Base-by-base conservation (phyloP, 257 asterid genomes). In the Eustoma russellianum region DNA sequence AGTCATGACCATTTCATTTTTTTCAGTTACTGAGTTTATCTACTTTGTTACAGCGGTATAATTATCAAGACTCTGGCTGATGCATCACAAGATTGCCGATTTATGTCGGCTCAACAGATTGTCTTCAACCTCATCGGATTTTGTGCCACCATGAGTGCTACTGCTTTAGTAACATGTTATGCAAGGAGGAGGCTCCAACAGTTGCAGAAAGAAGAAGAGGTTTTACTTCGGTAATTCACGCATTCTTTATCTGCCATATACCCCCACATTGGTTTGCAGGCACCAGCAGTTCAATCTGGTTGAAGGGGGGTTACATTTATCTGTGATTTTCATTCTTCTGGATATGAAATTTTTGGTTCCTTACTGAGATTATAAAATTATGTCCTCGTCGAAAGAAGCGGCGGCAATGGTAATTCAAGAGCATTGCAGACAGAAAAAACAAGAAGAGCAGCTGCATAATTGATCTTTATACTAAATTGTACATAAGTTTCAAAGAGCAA, bases 51-150 rank as follows among this genome's bases (percentile, higher is more conserved):
- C 56, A 88, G 97, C 62, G 97, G 97, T 54, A 77, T 84, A 50
- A 66, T 88, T 56, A 82, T 88, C 52, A 76, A 77, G 69, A 74
- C 97, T 2, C 66, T 88, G 48, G 97, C 95, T 3, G 77, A 85
- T 66, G 97, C 91, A 50, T 85, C 97, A 8, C 68, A 68, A 18
- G 88, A 80, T 56, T 70, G 55, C 44, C 74, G 58, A 17, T 48
- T 77, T 33, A 56, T 85, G 35, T 72, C 93, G 17, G 76, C 66
- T 51, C 53, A 76, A 33, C 83, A 85, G 69, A 80, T 85, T 17
- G 60, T 75, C 55, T 69, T 85, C 58, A 82, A 80, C 41, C 81
- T 77, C 15, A 11, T 72, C 11, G 95, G 97, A 41, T 88, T 88
- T 61, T 60, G 84, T 74, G 18, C 66, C 35, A 67, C 86, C 33